Conservation (phyloP, 192 early-diverging fungal genomes). For the Thoreauomyces humboldtii region DNA sequence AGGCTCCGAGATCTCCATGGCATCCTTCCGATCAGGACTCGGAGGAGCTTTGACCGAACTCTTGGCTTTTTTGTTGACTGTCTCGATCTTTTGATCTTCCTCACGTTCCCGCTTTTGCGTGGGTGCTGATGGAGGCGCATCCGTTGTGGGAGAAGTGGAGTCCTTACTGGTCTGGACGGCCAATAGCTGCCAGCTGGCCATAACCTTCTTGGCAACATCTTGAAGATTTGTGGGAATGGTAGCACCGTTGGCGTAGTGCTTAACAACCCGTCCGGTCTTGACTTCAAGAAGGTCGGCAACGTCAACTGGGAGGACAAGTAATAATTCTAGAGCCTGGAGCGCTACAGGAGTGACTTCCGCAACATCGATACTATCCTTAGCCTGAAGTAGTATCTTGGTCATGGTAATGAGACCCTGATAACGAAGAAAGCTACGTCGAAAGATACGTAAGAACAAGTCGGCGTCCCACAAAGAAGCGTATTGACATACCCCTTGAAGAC, state of each 20-base stretch:
- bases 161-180: too few relatives aligned
- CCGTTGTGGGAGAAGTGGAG: too few relatives aligned
- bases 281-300: constrained; percentile 16
- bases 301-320: constrained; percentile 11
- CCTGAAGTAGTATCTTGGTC: constrained; percentile 19
- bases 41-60: too few relatives aligned
- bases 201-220: constrained; percentile 9
- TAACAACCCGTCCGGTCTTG: constrained; percentile 24
- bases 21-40: too few relatives aligned
- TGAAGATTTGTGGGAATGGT: not conserved
- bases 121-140: too few relatives aligned
- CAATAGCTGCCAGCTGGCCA: constrained; percentile 18
- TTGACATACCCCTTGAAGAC: not conserved
- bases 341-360: not conserved
- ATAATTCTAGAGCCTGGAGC: constrained; percentile 1
- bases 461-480: not conserved
- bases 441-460: not conserved
- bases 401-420: constrained; percentile 8
- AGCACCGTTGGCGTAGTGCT: constrained; percentile 9
- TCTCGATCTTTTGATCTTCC: too few relatives aligned
- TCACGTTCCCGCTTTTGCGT: constrained; percentile 22
- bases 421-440: constrained; percentile 11
- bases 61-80: too few relatives aligned
- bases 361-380: constrained; percentile 15
- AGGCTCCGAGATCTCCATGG: too few relatives aligned